phyloP scores from a whole-genome alignment of 108 stramenopile species.

The Nannochloropsis oceanica region DNA sequence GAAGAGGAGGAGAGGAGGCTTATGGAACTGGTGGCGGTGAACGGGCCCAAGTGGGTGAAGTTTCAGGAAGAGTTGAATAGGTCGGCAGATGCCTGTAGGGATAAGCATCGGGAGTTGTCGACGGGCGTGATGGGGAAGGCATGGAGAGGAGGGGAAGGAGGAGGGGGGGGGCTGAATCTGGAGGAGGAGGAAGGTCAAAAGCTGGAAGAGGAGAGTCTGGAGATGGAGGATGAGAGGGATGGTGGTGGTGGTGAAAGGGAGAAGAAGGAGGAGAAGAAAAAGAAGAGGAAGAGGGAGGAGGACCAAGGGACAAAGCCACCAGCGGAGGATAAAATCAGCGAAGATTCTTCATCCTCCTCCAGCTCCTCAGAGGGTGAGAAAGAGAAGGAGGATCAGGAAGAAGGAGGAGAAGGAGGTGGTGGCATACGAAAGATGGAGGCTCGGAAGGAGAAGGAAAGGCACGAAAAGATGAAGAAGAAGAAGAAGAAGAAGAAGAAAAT shows the following conservation, averaged over 20 bases:
- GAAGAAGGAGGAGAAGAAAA: background rate
- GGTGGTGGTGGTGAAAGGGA: background rate
- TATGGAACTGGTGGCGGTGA: background rate
- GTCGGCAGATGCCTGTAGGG: conserved; percentile 11
- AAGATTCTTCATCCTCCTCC: background rate
- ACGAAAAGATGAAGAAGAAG: background rate
- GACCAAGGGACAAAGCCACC: background rate
- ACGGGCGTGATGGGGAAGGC: background rate
- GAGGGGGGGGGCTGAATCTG: background rate
- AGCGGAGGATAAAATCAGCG: no score
- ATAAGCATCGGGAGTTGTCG: conserved; percentile 8
- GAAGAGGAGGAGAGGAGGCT: conserved; percentile 1
- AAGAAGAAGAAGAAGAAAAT: background rate
- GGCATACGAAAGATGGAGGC: background rate
- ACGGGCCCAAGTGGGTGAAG: conserved; percentile 2
- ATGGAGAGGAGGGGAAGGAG: background rate
- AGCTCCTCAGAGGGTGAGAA: background rate
- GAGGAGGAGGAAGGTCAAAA: background rate
- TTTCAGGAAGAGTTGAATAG: background rate
- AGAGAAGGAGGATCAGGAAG: background rate
- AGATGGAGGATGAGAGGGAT: background rate
- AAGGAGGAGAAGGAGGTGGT: background rate
- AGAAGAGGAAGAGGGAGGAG: background rate
- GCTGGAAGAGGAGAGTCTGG: background rate
- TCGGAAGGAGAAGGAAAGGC: background rate